Conservation (phyloP, 225 moss, liverwort and hornwort genomes). For the Takakia lepidozioides region DNA sequence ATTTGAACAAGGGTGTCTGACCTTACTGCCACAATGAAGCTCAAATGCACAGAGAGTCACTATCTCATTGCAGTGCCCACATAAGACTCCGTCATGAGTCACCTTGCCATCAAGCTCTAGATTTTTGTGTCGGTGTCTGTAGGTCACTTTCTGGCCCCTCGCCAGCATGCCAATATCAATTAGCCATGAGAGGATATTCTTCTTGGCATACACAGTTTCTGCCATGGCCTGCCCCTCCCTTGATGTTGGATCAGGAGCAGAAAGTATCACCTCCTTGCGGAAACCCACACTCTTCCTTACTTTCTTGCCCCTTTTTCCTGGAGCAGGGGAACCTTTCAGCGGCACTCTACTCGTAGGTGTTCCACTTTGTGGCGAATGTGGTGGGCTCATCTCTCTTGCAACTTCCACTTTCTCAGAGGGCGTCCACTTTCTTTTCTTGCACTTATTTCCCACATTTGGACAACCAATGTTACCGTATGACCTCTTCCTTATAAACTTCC, state of each 20-base stretch:
- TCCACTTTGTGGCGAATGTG: too few relatives aligned
- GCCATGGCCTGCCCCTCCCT: constrained; percentile 30
- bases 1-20: constrained; percentile 89
- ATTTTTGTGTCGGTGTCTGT: constrained; percentile 61
- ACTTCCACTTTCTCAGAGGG: too few relatives aligned
- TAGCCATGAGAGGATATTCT: constrained; percentile 90
- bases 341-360: too few relatives aligned
- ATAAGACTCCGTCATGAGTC: constrained; percentile 69
- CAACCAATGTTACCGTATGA: too few relatives aligned
- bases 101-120: constrained; percentile 56
- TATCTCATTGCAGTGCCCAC: constrained; percentile 62
- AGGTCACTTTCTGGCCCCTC: constrained; percentile 59
- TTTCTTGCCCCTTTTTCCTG: constrained; percentile 60
- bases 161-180: constrained; percentile 66
- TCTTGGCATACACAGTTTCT: constrained; percentile 27
- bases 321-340: constrained; percentile 13
- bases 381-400: too few relatives aligned
- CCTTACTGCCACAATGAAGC: constrained; percentile 90
- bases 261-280: constrained; percentile 83
- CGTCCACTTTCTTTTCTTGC: too few relatives aligned
- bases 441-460: too few relatives aligned
- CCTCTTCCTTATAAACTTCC: too few relatives aligned
- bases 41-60: constrained; percentile 84
- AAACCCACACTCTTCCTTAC: constrained; percentile 56
- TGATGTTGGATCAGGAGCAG: constrained; percentile 40